A percentile compares a stretch with the other conserved stretches of the same genome.
Conservation (phyloP, 2,329 filamentous ascomycete genomes). For the Blastomyces parvus region DNA sequence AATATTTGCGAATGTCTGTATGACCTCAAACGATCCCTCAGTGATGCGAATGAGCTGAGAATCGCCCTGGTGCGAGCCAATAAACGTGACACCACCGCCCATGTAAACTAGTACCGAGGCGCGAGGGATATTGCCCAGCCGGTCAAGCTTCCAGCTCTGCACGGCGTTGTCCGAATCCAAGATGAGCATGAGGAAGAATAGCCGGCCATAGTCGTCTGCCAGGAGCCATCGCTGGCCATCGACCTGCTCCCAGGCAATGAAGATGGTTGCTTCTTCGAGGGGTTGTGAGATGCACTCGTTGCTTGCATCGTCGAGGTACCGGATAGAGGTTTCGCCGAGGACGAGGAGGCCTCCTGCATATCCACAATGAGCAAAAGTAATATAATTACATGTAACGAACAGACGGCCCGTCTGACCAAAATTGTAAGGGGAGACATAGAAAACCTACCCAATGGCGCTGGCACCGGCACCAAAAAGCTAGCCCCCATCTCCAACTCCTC, state of each 20-base stretch:
- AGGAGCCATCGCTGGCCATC: conserved; percentile 77
- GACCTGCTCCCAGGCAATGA: conserved; percentile 82
- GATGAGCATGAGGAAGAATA: conserved; percentile 76
- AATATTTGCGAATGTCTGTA: conserved; percentile 75
- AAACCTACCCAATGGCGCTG: conserved; percentile 43
- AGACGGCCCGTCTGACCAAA: not conserved
- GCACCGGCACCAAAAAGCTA: conserved; percentile 53
- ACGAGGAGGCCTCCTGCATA: conserved; percentile 58
- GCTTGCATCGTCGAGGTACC: conserved; percentile 72
- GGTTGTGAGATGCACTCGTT: conserved; percentile 56
- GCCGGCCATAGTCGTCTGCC: conserved; percentile 77
- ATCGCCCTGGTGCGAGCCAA: conserved; percentile 88
- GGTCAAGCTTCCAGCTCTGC: conserved; percentile 59
- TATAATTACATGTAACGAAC: conserved; percentile 31
- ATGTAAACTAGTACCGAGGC: conserved; percentile 73
- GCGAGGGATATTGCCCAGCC: conserved; percentile 60
- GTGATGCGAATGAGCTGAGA: conserved; percentile 67
- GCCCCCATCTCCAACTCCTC: conserved; percentile 51
- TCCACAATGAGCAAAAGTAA: conserved; percentile 38
- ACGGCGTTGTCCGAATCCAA: conserved; percentile 57
- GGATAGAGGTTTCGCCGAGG: conserved; percentile 69
- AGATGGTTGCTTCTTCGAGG: conserved; percentile 68
- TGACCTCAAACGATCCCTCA: conserved; percentile 52
- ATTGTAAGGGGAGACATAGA: not conserved
- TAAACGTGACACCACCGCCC: conserved; percentile 57